phyloP scores from a whole-genome alignment of 2,329 filamentous ascomycete genomes.

The Stylonectria norvegica region DNA sequence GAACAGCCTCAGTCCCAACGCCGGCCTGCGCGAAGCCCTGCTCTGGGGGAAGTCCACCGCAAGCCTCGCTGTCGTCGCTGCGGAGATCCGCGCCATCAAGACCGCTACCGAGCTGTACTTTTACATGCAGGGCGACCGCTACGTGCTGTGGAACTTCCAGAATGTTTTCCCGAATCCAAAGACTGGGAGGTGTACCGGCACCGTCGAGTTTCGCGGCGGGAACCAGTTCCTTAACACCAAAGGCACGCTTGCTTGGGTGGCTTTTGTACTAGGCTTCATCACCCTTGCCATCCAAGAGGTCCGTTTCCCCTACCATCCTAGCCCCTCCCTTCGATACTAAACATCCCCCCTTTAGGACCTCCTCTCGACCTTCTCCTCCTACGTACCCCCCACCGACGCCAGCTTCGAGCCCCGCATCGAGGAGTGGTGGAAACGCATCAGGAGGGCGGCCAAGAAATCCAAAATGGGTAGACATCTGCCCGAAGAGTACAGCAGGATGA shows the following conservation, averaged over 20 bases:
- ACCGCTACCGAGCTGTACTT: constrained; percentile 32
- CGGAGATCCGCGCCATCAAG: constrained; percentile 24
- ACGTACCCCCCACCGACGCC: constrained; percentile 26
- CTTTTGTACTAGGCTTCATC: constrained; percentile 38
- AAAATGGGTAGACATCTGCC: constrained; percentile 34
- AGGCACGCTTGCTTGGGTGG: constrained; percentile 38
- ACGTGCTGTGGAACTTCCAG: constrained; percentile 41
- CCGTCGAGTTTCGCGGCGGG: constrained; percentile 39
- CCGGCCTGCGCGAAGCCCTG: constrained; percentile 30
- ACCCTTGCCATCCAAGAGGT: constrained; percentile 36
- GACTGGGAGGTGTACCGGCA: constrained; percentile 36
- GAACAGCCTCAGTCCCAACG: constrained; percentile 32
- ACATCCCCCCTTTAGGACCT: constrained; percentile 27
- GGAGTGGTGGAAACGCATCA: constrained; percentile 35
- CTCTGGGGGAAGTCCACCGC: constrained; percentile 26
- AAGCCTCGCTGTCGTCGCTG: constrained; percentile 28
- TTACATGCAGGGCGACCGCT: constrained; percentile 39
- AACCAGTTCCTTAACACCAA: constrained; percentile 38
- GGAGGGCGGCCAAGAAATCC: constrained; percentile 34
- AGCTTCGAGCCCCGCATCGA: constrained; percentile 28
- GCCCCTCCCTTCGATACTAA: not conserved
- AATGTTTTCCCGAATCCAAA: constrained; percentile 38
- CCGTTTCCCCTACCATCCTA: not conserved
- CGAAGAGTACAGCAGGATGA: constrained; percentile 33
- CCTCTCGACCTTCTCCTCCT: constrained; percentile 27